Base-by-base conservation (phyloP, 73 alveolate genomes). In the Breviolum minutum region DNA sequence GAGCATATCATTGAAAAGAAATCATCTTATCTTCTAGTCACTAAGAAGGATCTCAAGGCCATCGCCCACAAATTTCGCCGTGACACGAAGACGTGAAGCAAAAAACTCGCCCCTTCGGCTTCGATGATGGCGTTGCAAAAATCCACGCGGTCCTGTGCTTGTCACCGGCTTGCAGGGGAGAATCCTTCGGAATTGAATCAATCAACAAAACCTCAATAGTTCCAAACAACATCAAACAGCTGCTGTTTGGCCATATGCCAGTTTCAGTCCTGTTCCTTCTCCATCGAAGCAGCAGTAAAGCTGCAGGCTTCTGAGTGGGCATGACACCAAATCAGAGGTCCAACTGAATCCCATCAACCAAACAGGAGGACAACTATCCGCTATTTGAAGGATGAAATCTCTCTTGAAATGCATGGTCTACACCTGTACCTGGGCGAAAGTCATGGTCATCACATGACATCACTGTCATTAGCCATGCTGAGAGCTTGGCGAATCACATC, bases 281-380 rank as follows among this genome's bases (percentile, higher is more conserved):
- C 79, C 88, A 91, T 91, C 64, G 97, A 71, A n/a, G 97, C 97
- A 29, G 88, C 77, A 10, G 87, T 73, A 63, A 91, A 40, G 77
- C 48, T 70, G 88, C 97, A 91, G 64, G 97, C 87, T 91, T 91
- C 97, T 91, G 48, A 54, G 97, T 6, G 81, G 80, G 54, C 54
- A 40, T 40, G 0, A 40, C 54, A 40, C 54, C 54, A 40, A 40
- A 68, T 2, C 77, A 14, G 77, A 68, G 77, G n/a, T 68, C n/a
- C 77, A 68, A 68, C 77, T 22, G 24, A 68, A 68, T 17, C 77
- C 24, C 24, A 22, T 17, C n/a, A 40, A 40, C 54, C 54, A 40
- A 40, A 40, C 1, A 22, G 2, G 24, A 68, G 77, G 24, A 68
- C 77, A 68, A 68, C 77, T 68, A 22, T 17, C 24, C 17, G 24